Base-by-base conservation (phyloP, 2,329 filamentous ascomycete genomes). In the Myriosclerotinia scirpicola region DNA sequence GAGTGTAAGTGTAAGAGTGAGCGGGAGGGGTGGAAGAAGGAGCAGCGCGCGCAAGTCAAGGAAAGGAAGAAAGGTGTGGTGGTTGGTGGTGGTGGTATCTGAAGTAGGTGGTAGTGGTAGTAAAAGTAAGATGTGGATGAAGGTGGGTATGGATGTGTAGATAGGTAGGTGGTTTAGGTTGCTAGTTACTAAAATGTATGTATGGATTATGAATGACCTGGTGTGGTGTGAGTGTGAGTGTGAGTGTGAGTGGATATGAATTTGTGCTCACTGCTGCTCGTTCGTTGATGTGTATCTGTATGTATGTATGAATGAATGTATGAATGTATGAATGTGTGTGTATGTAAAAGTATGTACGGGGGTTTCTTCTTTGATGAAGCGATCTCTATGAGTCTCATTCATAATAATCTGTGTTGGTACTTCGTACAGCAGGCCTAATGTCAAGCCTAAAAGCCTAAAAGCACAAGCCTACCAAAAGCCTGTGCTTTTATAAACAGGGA, bases 131-230 rank as follows among this genome's bases (percentile, higher is more conserved):
- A 69, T 65, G 56, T 61, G 17, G 58, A 58, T 40, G 53, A 48
- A 64, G 53, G 40, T 60, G 42, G 44, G 46, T 60, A 60, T 48
- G 46, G 64, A 54, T 59, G 55, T 48, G 38, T 46, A 48, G 54
- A 61, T 64, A 69, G 54, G 66, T 64, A 68, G 69, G 38, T 69
- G 71, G 67, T 70, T 70, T 68, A 67, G 34, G 68, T 69, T 69
- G 70, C 68, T 67, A 66, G 69, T 52, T 36, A 40, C 55, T 46
- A 3, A 42, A 38, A 17, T 44, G 42, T 17, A 46, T 58, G 55
- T 58, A 58, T 58, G 55, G 26, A 46, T 58, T 58, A 62, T 70
- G 69, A 67, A 36, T 59, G 15, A 17, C 26, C 42, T 17, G 44
- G 30, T 38, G 44, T 48, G 40, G 56, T 50, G 30, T 60, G 56